Percentiles rank a stretch among this genome's conserved stretches.
Conservation (phyloP, 2,329 filamentous ascomycete genomes). For the Verticillium nubilum region DNA sequence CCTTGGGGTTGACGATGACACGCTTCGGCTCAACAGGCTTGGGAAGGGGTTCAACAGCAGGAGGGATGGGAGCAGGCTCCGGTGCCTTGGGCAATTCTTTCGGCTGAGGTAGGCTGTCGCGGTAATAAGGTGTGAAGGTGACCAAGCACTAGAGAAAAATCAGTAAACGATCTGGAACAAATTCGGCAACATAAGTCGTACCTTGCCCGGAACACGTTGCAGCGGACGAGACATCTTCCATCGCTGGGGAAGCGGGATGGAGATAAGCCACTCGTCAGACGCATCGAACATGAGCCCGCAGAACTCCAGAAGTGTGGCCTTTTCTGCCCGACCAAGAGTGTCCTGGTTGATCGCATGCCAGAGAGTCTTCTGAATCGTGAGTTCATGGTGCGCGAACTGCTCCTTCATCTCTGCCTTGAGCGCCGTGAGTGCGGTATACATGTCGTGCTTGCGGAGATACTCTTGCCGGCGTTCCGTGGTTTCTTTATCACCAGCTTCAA, state of each 20-base stretch:
- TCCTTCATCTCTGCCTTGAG: slow-evolving; percentile 38
- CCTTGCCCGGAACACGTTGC: slow-evolving; percentile 28
- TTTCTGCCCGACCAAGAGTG: slow-evolving; percentile 31
- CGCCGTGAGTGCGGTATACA: slow-evolving; percentile 46
- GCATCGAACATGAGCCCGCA: slow-evolving; percentile 42
- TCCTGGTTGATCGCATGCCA: slow-evolving; percentile 35
- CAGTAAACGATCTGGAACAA: slow-evolving; percentile 6
- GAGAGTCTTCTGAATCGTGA: slow-evolving; percentile 34
- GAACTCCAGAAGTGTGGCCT: slow-evolving; percentile 36
- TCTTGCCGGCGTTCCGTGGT: slow-evolving; percentile 57
- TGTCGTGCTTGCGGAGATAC: slow-evolving; percentile 60
- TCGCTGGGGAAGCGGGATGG: slow-evolving; percentile 32
- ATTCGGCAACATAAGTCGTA: slow-evolving; percentile 16
- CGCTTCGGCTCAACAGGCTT: slow-evolving; percentile 19
- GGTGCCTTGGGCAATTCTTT: slow-evolving; percentile 16
- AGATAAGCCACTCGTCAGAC: slow-evolving; percentile 34
- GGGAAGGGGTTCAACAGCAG: neutral
- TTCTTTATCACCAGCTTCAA: slow-evolving; percentile 37
- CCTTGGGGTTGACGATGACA: slow-evolving; percentile 19
- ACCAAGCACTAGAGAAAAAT: slow-evolving; percentile 23
- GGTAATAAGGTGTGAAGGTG: slow-evolving; percentile 32
- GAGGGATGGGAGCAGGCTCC: slow-evolving; percentile 2
- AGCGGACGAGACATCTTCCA: slow-evolving; percentile 32
- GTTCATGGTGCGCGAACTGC: slow-evolving; percentile 29
- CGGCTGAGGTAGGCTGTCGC: slow-evolving; percentile 17